A percentile compares a stretch with the other conserved stretches of the same genome.
These are phyloP conservation scores for Dillenia suffruticosa DNA, from an alignment of 164 flowering plant genomes.

Conservation along the genomic window DNA sequence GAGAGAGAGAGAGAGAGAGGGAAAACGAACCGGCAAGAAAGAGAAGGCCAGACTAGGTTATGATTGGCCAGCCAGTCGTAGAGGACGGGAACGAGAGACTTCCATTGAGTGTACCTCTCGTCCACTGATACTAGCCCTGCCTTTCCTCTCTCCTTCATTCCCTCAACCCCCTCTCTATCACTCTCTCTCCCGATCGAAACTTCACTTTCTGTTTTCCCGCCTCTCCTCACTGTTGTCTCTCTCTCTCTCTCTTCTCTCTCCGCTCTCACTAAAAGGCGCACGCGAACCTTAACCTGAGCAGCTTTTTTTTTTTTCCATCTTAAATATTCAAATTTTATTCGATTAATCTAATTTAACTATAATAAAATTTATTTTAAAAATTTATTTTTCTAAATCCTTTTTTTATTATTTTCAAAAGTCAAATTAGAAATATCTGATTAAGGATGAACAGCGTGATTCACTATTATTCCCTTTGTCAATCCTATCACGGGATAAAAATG, in stretches of 20 bases:
- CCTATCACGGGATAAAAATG: no score
- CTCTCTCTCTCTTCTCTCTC: background rate
- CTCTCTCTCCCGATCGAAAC: background rate
- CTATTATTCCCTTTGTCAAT: no score
- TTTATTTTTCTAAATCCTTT: no score
- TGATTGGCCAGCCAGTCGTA: conserved; percentile 98
- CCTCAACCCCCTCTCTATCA: conserved; percentile 2
- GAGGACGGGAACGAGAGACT: conserved; percentile 86
- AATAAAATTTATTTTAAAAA: no score
- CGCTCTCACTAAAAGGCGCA: no score
- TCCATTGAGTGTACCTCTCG: conserved; percentile 90
- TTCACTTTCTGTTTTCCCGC: background rate
- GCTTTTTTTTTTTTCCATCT: no score
- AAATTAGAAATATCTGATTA: no score
- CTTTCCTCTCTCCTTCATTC: conserved; percentile 31
- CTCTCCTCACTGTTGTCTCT: background rate
- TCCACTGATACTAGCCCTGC: conserved; percentile 49
- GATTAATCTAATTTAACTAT: no score
- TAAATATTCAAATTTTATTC: no score
- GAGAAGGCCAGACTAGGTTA: conserved; percentile 97
- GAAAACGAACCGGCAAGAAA: conserved; percentile 70
- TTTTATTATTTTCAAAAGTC: no score
- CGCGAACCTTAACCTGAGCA: no score
- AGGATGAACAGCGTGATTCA: no score
- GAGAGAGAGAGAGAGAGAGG: conserved; percentile 9